These are phyloP conservation scores for Russula lepida DNA, from an alignment of 768 basidiomycete species.

Conservation along the genomic window DNA sequence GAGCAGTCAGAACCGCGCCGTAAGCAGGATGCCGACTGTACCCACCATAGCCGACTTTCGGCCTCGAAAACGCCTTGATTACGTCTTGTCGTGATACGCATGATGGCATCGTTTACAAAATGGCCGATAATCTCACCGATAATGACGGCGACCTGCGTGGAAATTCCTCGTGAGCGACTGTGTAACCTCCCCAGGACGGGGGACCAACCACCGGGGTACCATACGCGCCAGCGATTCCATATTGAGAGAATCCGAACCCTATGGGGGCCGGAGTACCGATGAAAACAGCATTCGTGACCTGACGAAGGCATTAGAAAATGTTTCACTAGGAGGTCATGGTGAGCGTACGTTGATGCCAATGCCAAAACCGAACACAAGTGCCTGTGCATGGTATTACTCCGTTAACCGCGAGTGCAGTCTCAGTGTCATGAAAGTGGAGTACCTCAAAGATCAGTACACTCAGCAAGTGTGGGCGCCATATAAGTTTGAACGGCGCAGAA, in stretches of 20 bases:
- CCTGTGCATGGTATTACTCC: slow-evolving; percentile 29
- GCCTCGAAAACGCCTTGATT: slow-evolving; percentile 48
- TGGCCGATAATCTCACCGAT: slow-evolving; percentile 46
- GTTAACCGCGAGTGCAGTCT: neutral
- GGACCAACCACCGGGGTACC: slow-evolving; percentile 45
- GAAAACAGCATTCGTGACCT: slow-evolving; percentile 63
- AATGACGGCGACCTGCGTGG: slow-evolving; percentile 36
- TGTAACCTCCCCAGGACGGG: neutral
- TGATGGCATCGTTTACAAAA: slow-evolving; percentile 44
- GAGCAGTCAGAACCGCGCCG: neutral
- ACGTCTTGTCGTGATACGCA: slow-evolving; percentile 34
- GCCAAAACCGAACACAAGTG: slow-evolving; percentile 51
- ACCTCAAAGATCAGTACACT: slow-evolving; percentile 39
- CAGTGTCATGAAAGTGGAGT: neutral
- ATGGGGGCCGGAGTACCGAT: slow-evolving; percentile 44
- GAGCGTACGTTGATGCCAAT: slow-evolving; percentile 50
- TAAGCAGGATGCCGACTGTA: neutral
- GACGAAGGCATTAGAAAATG: neutral
- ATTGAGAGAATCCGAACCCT: slow-evolving; percentile 45
- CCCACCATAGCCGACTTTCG: slow-evolving; percentile 50
- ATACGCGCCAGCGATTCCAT: slow-evolving; percentile 45
- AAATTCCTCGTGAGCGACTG: neutral
- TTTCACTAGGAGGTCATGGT: neutral
- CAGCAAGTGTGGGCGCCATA: slow-evolving; percentile 58
- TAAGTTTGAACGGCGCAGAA: slow-evolving; percentile 39